These are phyloP conservation scores for Zygnema cylindricum DNA, from an alignment of 139 green algal species.

Conservation along the genomic window DNA sequence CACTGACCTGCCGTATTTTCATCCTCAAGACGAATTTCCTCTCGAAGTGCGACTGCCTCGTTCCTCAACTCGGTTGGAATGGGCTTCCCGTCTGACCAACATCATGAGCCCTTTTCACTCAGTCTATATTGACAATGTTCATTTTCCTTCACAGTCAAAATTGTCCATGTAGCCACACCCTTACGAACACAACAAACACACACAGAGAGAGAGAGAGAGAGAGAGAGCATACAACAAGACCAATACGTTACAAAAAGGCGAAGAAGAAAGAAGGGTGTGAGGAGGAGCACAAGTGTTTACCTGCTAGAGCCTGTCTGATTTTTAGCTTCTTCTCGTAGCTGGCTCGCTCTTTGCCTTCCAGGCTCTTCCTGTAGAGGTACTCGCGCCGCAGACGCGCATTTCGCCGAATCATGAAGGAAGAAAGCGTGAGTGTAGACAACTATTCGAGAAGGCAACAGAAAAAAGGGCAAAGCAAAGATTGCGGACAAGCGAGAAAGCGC, in stretches of 20 bases:
- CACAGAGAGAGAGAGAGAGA: no score
- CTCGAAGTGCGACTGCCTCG: slow-evolving; percentile 80
- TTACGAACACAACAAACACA: neutral
- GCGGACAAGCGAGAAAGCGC: no score
- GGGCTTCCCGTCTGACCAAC: slow-evolving; percentile 89
- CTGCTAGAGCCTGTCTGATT: slow-evolving; percentile 71
- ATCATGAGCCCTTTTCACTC: no score
- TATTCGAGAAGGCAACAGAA: no score
- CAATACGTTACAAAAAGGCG: no score
- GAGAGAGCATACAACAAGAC: no score
- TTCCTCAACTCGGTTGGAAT: slow-evolving; percentile 90
- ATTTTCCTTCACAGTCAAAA: neutral
- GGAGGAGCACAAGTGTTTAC: slow-evolving; percentile 8
- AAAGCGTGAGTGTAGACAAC: no score
- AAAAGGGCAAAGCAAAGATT: no score
- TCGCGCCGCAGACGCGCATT: slow-evolving; percentile 89
- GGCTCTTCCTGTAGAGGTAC: slow-evolving; percentile 94
- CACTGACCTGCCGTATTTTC: slow-evolving; percentile 85
- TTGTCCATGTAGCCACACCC: neutral
- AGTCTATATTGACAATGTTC: neutral
- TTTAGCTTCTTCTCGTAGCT: slow-evolving; percentile 94
- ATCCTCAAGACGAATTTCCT: slow-evolving; percentile 92
- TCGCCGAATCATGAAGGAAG: slow-evolving; percentile 82
- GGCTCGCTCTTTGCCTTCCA: slow-evolving; percentile 91
- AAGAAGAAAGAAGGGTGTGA: neutral